Base-by-base conservation (phyloP, 805 yeast genomes). In the Candida chauliodis region DNA sequence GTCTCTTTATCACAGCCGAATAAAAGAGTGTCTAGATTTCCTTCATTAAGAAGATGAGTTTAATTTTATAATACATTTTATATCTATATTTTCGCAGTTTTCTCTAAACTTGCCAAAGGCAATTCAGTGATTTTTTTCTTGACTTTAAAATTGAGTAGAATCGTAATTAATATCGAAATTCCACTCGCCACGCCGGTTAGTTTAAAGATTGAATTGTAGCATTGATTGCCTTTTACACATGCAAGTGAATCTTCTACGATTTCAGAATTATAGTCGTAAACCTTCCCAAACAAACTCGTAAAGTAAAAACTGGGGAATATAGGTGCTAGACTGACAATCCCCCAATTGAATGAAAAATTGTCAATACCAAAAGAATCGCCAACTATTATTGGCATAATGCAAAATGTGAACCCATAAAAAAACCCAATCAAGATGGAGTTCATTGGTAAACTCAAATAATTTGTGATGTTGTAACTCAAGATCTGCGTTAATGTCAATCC, bases 301-400 rank as follows among this genome's bases (percentile, higher is more conserved):
- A 84, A 70, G 42, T 73, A 59, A 45, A 75, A 74, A 27, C 82
- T 74, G 1, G 84, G 78, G 0, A 79, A 45, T 11, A 81, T 72
- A 1, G 93, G 90, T 0, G 89, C 77, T 37, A 81, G 51, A 8
- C 81, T 78, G 16, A 82, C 71, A 24, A 79, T 53, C 0, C 95
- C 95, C 86, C 89, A 84, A 50, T 82, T 82, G 46, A 74, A 78
- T 6, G 85, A 75, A 49, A 84, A 82, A 37, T 74, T 68, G 13
- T 65, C 65, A 64, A 85, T 74, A 2, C 93, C 93, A 60, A 83
- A 84, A 8, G 72, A 58, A 46, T 85, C 91, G 13, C 87, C 75
- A n/a, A 82, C 72, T 15, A 85, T 75, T n/a, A 84, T 78, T 4
- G 95, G 93, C 58, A 76, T 73, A 7, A 82, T 69, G 35, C 90